Evolutionary conservation across 257 asterid genomes (phyloP), one percentile per base, ranked within the genome.

Genomic region (Solanum gandarillasii): DNA sequence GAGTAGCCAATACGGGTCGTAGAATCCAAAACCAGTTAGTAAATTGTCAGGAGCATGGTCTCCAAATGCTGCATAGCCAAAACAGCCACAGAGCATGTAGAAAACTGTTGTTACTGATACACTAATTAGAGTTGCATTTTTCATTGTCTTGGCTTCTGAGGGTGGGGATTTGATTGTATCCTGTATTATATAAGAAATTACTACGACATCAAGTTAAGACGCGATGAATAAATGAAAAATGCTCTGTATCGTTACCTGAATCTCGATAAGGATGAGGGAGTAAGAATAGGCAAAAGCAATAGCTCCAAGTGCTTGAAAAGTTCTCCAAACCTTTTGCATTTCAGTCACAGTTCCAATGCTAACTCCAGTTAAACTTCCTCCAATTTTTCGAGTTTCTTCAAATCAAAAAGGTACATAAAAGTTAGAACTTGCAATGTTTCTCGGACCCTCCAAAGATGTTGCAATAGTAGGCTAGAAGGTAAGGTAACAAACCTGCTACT

Each of bases 31-130:
- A 1, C 98, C 99, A 5, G 99, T 96, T 8, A 96, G 89, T 16
- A 96, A 95, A 79, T 95, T 96, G 60, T 98, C 98, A 0, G 98
- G 99, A 60, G 99, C 88, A 38, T 87, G 88, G 89, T 96, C 98
- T 7, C 99, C 99, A 34, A 95, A 96, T 25, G 99, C 98, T 3
- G 99, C 99, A 71, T 95, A 96, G 65, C 99, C 99, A 73, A 94
- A 92, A 83, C 98, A 94, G 13, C 99, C 99, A 35, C 99, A 96
- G 0, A 92, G 89, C 98, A 96, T 94, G 95, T 96, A 96, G 95
- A 96, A 96, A n/a, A 94, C 38, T 0, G 99, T 96, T 62, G 98
- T 94, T 3, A 94, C 96, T 2, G 90, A 90, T 10, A 96, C 95
- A 39, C 99, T 95, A 2, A 92, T 16, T 14, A 94, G 83, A 4